These are phyloP conservation scores for Mortierella sp. DNA, from an alignment of 371 early-diverging fungal genomes.

Conservation along the genomic window DNA sequence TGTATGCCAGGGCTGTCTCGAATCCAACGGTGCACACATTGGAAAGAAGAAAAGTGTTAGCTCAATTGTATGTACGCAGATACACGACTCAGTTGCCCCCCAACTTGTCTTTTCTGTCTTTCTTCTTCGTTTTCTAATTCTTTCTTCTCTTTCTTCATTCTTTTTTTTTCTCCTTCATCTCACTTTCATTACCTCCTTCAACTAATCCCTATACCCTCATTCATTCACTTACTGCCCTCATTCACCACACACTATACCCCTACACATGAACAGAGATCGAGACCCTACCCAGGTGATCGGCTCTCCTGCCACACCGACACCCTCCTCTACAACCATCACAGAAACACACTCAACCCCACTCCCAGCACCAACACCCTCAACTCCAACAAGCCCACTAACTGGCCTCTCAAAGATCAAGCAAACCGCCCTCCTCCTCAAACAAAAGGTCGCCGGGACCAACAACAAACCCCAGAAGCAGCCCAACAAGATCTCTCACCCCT, in stretches of 20 bases:
- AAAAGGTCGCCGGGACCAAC: slow-evolving; percentile 46
- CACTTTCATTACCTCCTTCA: background rate
- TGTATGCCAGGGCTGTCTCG: background rate
- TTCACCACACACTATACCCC: background rate
- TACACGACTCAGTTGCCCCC: background rate
- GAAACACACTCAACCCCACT: background rate
- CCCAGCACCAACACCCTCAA: background rate
- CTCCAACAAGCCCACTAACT: background rate
- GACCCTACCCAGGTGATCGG: slow-evolving; percentile 40
- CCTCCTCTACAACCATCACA: background rate
- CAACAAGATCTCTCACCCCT: slow-evolving; percentile 49
- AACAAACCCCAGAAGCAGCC: slow-evolving; percentile 37
- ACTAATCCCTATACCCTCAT: background rate
- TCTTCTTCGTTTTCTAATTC: background rate
- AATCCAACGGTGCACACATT: slow-evolving; percentile 2
- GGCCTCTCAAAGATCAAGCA: slow-evolving; percentile 54
- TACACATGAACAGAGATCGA: slow-evolving; percentile 47
- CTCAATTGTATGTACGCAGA: background rate
- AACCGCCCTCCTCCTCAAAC: slow-evolving; percentile 52
- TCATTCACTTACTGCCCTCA: background rate
- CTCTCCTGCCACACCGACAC: background rate
- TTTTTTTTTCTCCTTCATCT: background rate
- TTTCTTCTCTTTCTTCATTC: background rate
- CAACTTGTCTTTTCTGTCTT: too few relatives aligned
- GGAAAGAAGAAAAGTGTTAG: too few relatives aligned